Percentiles rank a stretch among this genome's conserved stretches.
Conservation (phyloP, 192 early-diverging fungal genomes). For the Backusella tarrabulga region DNA sequence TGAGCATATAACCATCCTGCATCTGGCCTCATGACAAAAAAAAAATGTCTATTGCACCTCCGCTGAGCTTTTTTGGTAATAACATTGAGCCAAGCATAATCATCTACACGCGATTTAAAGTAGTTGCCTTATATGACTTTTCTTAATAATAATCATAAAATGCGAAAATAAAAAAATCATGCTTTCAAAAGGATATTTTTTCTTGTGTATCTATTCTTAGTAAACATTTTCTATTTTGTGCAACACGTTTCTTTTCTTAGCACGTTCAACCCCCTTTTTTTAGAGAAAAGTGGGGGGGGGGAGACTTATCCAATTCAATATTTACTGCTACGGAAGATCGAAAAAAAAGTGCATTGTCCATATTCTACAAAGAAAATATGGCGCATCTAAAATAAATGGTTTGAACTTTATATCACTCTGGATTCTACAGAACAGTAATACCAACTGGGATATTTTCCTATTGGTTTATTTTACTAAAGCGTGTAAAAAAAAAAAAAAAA, state of each 20-base stretch:
- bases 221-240: not conserved
- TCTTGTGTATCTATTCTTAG: not conserved
- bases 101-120: not conserved
- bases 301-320: not conserved
- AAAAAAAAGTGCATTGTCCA: not conserved
- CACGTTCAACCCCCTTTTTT: not conserved
- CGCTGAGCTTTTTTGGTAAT: not conserved
- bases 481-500: too few species aligned
- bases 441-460: not conserved
- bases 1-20: constrained; percentile 2
- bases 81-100: not conserved
- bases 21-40: constrained; percentile 2
- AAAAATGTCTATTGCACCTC: not conserved
- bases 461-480: not conserved
- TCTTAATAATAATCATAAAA: not conserved
- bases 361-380: not conserved
- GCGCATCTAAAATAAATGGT: not conserved
- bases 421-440: not conserved
- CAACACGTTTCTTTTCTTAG: not conserved
- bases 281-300: not conserved
- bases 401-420: not conserved
- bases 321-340: not conserved
- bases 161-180: not conserved
- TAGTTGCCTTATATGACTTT: not conserved
- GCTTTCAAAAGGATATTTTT: not conserved